Evolutionary conservation across 2,329 filamentous ascomycete species (phyloP).

Genomic region (Penicillium hesseltinei): DNA sequence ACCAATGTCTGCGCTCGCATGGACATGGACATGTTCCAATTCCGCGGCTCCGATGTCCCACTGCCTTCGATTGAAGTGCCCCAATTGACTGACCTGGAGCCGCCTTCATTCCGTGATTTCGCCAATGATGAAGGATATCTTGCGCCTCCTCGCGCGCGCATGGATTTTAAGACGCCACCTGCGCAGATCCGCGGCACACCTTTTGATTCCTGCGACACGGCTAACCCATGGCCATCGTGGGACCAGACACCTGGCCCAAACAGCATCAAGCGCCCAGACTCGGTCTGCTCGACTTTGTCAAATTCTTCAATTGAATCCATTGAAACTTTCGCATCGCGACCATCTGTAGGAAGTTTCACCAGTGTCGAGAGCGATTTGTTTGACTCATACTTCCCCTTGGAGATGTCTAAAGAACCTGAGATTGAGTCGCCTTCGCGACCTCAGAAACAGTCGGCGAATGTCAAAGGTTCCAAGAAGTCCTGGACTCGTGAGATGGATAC

Average conservation of each 20-base stretch:
- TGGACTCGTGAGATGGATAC: constrained; percentile 66
- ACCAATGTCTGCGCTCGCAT: constrained; percentile 39
- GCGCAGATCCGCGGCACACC: constrained; percentile 44
- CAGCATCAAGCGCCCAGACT: constrained; percentile 54
- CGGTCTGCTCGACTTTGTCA: constrained; percentile 58
- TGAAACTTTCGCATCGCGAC: constrained; percentile 56
- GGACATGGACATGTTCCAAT: constrained; percentile 36
- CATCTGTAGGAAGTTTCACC: constrained; percentile 59
- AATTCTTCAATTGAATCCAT: constrained; percentile 63
- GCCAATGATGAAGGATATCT: constrained; percentile 37
- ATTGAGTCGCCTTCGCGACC: constrained; percentile 41
- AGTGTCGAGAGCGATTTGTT: constrained; percentile 59
- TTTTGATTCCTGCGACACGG: constrained; percentile 31
- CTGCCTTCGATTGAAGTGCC: constrained; percentile 46
- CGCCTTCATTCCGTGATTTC: constrained; percentile 24
- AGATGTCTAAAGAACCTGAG: constrained; percentile 38
- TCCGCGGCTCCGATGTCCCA: constrained; percentile 38
- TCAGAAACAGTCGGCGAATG: constrained; percentile 26
- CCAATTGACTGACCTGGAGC: constrained; percentile 27
- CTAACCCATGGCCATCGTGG: constrained; percentile 32
- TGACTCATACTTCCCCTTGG: constrained; percentile 54
- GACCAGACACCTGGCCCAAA: constrained; percentile 38
- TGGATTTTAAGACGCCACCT: constrained; percentile 45
- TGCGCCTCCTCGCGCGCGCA: constrained; percentile 39
- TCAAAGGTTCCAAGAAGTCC: constrained; percentile 24